Base-by-base conservation (phyloP, 176 grass and related monocot species). In the Ensete ventricosum region DNA sequence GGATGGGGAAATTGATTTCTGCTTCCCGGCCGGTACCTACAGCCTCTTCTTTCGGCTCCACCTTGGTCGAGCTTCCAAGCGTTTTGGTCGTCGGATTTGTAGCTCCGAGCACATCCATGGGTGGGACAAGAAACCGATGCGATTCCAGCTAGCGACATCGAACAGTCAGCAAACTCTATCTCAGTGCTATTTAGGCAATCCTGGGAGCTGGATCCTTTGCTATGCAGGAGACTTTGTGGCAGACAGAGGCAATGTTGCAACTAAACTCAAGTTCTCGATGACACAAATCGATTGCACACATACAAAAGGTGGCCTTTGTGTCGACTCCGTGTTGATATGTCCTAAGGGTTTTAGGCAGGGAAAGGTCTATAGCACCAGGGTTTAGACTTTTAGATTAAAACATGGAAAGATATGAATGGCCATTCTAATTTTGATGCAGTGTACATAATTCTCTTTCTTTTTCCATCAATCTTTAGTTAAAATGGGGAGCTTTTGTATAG, bases 211-310 rank as follows among this genome's bases (percentile, higher is more conserved):
- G 92, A 78, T 89, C n/a, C 21, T 92, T 67, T 92, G 84, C 85
- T 87, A 85, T 67, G 92, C 76, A 9, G 92, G 92, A 0, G 87
- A 96, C 84, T 96, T 96, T 77, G 83, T 88, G 14, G 81, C 79
- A 62, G 76, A 83, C 23, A 85, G 84, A 6, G 73, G 81, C 0
- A 55, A 67, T n/a, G 57, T 85, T 24, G 50, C 27, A 8, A 80
- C 86, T n/a, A 90, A 88, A 69, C 78, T 96, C 55, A 96, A 96
- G 85, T 96, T 96, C 81, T 96, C 92, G 14, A 87, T 96, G 89
- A 83, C 87, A 3, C 92, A 96, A 78, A 96, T 96, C 1, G 92
- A 96, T 55, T 96, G 92, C 83, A 96, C 92, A 2, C 92, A 96
- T 80, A 96, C 89, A 3, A 92, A 96, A 80, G 92, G 92, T 0